Base-by-base conservation (phyloP, 495 filamentous ascomycete genomes). In the Trichoderma gamsii region DNA sequence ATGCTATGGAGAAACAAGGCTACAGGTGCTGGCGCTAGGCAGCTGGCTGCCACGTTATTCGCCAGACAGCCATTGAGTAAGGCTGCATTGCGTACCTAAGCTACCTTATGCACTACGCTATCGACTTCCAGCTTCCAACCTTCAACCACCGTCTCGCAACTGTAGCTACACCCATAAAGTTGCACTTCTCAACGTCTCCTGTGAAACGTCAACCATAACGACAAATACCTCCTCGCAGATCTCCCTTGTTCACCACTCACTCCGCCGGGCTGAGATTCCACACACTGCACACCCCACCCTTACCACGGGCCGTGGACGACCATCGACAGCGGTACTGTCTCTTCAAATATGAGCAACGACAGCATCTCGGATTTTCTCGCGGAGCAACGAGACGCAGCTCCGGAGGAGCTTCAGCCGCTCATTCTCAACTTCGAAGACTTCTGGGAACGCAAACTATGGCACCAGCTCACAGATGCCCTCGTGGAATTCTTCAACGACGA, bases 401-500 rank as follows among this genome's bases (percentile, higher is more conserved):
- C 93, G 67, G 89, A 90, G 68, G 90, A 96, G 74, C 85, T 95
- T 66, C 94, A 97, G 78, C 84, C 88, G 73, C 85, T 89, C 73
- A 92, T 97, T 80, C 86, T 98, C 71, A 88, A 88, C 69, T 97
- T 98, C 70, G 95, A 99, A 85, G 92, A 97, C 77, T 91, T 86
- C 78, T 98, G 95, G 96, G 95, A 99, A 82, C 90, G 95, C 70
- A 96, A 96, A 81, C 86, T 99, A 80, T 99, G 95, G 95, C 96
- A 99, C 80, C 93, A 99, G 79, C 92, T 99, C 64, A 99, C 95
- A 43, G 90, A 95, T 73, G 79, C 87, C 41, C 83, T 98, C 67
- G 83, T 98, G 70, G 87, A 95, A 68, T 97, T 93, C 83, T 99
- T 97, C 84, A 87, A 89, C 69, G 76, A 89, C 75, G 84, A 88